These are phyloP conservation scores for Ascochyta pisi DNA, from an alignment of 2,329 filamentous ascomycete species.

Conservation along the genomic window DNA sequence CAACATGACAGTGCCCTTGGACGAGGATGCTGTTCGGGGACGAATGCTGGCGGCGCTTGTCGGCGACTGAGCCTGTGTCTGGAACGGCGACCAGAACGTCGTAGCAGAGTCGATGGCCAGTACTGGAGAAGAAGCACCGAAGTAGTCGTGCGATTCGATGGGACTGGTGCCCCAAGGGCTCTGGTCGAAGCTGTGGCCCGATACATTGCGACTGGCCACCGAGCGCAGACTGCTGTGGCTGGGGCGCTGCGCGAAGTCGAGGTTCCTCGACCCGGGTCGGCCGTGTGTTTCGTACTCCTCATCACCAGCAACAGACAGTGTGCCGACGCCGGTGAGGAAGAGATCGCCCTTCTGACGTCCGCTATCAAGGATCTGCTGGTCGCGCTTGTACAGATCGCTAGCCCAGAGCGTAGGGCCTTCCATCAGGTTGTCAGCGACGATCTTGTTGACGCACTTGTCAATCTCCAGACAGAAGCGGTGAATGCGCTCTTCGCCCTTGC, in stretches of 20 bases:
- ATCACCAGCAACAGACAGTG: slow-evolving; percentile 57
- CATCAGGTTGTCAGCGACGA: slow-evolving; percentile 82
- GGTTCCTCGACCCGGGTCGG: slow-evolving; percentile 48
- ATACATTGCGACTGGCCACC: slow-evolving; percentile 67
- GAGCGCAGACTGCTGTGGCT: slow-evolving; percentile 65
- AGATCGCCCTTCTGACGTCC: slow-evolving; percentile 59
- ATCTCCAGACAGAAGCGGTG: slow-evolving; percentile 93
- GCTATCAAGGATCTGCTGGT: slow-evolving; percentile 67
- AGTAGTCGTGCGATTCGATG: slow-evolving; percentile 73
- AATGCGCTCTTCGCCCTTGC: slow-evolving; percentile 90
- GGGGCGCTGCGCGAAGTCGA: slow-evolving; percentile 58
- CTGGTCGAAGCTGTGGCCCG: slow-evolving; percentile 74
- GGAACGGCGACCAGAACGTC: slow-evolving; percentile 91
- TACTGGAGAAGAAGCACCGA: slow-evolving; percentile 72
- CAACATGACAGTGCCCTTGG: slow-evolving; percentile 70
- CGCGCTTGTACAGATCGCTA: slow-evolving; percentile 83
- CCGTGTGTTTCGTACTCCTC: slow-evolving; percentile 53
- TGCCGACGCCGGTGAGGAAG: slow-evolving; percentile 55
- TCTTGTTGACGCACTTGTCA: slow-evolving; percentile 81
- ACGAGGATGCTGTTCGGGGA: slow-evolving; percentile 71
- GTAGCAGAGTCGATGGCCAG: slow-evolving; percentile 76
- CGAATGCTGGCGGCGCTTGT: slow-evolving; percentile 67
- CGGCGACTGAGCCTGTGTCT: slow-evolving; percentile 69
- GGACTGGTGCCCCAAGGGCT: slow-evolving; percentile 70
- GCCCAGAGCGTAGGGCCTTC: slow-evolving; percentile 92